phyloP scores from a whole-genome alignment of 2,329 filamentous ascomycete genomes.

The Cercospora nicotianae region DNA sequence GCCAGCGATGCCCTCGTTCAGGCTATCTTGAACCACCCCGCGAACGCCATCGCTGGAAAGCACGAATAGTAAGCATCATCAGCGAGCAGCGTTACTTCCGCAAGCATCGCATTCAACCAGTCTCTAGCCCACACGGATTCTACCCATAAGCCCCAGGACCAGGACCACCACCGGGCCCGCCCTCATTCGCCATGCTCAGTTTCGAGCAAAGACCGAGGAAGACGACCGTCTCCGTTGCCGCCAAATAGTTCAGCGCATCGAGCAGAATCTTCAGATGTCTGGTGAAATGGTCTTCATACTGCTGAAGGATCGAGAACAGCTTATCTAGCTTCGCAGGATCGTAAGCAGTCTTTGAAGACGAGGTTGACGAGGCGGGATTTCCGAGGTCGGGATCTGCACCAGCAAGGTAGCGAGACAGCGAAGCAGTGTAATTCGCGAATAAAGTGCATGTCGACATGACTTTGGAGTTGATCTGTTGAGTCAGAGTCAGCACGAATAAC shows the following conservation, averaged over 20 bases:
- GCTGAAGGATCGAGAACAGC: conserved; percentile 80
- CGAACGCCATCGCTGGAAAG: conserved; percentile 12
- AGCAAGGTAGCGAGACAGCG: conserved; percentile 79
- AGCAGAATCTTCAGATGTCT: conserved; percentile 89
- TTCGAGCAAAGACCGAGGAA: conserved; percentile 83
- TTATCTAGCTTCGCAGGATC: conserved; percentile 67
- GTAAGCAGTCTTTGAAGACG: conserved; percentile 34
- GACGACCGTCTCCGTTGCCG: conserved; percentile 94
- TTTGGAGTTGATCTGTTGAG: conserved; percentile 84
- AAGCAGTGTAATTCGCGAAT: conserved; percentile 87
- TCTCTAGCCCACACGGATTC: conserved; percentile 1
- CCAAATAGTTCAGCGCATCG: conserved; percentile 94
- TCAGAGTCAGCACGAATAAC: conserved; percentile 14
- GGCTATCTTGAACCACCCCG: neutral
- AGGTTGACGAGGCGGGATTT: conserved; percentile 41
- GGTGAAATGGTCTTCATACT: conserved; percentile 92
- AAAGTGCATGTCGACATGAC: conserved; percentile 93
- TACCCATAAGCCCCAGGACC: conserved; percentile 27
- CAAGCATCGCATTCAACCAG: neutral
- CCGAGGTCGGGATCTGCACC: conserved; percentile 78
- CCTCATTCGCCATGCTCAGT: conserved; percentile 77
- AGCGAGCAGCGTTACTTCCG: neutral
- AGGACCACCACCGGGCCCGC: conserved; percentile 40
- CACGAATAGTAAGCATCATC: neutral
- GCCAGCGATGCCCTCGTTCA: neutral